Evolutionary conservation across 2,329 filamentous ascomycete species (phyloP), one percentile per base, ranked within the genome.

Genomic region (Ceratocystis variospora): DNA sequence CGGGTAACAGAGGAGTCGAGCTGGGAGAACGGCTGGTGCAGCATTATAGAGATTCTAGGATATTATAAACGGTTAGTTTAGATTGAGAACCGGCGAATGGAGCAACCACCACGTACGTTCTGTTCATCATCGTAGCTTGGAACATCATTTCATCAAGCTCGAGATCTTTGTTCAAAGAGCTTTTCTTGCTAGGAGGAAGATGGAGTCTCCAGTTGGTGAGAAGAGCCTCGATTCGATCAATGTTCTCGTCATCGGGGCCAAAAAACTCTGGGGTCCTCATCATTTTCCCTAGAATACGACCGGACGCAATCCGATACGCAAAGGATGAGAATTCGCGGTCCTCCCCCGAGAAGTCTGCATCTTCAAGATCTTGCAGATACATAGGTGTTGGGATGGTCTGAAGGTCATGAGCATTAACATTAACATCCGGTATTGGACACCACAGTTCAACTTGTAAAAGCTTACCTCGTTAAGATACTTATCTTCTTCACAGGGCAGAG

Each of bases 101-200:
- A 15, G 15, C 2, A 44, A 3, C 3, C 10, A 19, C 8, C 3
- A 75, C 79, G 71, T 74, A 80, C 78, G 81, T 81, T 69, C 83
- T 77, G 41, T 78, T 81, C 71, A 96, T 89, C 84, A 95, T 93
- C 69, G 89, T 87, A 0, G 89, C 91, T 74, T 95, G 90, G 76
- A 96, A 96, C 75, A 96, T 86, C 82, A 96, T 87, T 75, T 96
- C 90, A 73, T 96, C 92, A 10, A 92, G 79, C 64, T 84, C 81
- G 41, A 89, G 87, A 70, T 87, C 83, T 69, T 83, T 81, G 68
- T 84, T 82, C 64, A 95, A 78, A 17, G 89, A 80, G 68, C 89
- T 83, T 66, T 80, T 80, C 76, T 95, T 95, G 15, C 80, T 80
- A 17, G 81, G 78, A 0, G 92, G 91, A 0, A 96, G 78, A 71